Percentiles rank a stretch among this genome's conserved stretches.
phyloP scores from a whole-genome alignment of 2,329 filamentous ascomycete genomes.

The Magnaporthales sp. region DNA sequence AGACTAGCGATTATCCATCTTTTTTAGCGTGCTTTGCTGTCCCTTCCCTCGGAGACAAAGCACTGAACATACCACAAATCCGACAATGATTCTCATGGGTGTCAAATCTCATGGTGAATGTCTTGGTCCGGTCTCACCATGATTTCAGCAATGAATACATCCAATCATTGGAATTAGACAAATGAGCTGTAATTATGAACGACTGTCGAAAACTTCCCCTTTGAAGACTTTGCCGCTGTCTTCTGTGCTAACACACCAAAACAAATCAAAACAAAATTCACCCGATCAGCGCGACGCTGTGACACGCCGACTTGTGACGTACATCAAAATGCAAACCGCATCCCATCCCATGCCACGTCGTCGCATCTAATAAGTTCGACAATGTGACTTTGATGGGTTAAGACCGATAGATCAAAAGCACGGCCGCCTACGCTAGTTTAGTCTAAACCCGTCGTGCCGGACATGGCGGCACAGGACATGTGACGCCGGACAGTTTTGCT shows the following conservation, averaged over 20 bases:
- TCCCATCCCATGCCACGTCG: not conserved
- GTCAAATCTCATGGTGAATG: not conserved
- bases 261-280: not conserved
- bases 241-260: not conserved
- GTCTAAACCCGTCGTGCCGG: not conserved
- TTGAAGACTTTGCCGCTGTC: not conserved
- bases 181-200: not conserved
- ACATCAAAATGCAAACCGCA: not conserved
- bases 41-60: not conserved
- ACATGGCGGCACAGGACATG: not conserved
- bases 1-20: not conserved
- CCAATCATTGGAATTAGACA: not conserved
- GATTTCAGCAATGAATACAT: not conserved
- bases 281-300: not conserved
- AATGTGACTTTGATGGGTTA: not conserved
- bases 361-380: not conserved
- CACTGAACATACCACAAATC: not conserved
- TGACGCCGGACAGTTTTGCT: not conserved
- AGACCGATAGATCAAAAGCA: not conserved
- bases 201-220: not conserved
- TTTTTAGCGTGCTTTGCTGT: not conserved
- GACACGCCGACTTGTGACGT: not conserved
- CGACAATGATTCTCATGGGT: not conserved
- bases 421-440: not conserved
- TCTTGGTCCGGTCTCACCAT: not conserved